These are phyloP conservation scores for Epichloe festucae DNA, from an alignment of 2,329 filamentous ascomycete species.

Conservation along the genomic window DNA sequence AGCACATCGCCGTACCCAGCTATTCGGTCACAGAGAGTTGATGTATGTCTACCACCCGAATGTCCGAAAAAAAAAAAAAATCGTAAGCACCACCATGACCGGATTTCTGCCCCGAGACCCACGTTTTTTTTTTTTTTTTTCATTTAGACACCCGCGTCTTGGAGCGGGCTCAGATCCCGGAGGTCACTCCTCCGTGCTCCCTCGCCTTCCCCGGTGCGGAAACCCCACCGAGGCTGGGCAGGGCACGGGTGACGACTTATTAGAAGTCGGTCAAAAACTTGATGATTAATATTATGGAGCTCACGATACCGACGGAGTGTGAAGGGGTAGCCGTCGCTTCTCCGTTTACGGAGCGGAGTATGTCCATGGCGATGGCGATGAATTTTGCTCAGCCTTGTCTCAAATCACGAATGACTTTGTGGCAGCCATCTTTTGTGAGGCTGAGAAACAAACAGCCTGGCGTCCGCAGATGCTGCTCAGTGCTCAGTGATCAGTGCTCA, in stretches of 20 bases:
- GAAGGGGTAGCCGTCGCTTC: not conserved
- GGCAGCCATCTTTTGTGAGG: not conserved
- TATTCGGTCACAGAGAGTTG: not conserved
- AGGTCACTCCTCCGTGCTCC: not conserved
- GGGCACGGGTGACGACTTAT: not conserved
- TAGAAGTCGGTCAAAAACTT: not conserved
- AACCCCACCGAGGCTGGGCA: not conserved
- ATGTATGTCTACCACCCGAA: no score
- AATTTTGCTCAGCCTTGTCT: not conserved
- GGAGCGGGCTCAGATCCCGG: not conserved
- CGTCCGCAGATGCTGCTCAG: not conserved
- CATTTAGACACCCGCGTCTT: not conserved
- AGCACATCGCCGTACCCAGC: not conserved
- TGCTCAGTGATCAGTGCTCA: no score
- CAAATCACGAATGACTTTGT: not conserved
- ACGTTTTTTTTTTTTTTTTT: no score
- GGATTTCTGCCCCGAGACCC: no score
- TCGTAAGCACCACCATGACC: no score
- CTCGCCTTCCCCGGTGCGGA: not conserved
- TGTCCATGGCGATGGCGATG: not conserved
- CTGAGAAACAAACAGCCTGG: no score
- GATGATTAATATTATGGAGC: no score
- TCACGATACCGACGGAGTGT: no score
- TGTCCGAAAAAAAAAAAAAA: no score
- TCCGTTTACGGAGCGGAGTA: no score